phyloP scores from a whole-genome alignment of 2,329 filamentous ascomycete species.

The Thelonectria rubi region DNA sequence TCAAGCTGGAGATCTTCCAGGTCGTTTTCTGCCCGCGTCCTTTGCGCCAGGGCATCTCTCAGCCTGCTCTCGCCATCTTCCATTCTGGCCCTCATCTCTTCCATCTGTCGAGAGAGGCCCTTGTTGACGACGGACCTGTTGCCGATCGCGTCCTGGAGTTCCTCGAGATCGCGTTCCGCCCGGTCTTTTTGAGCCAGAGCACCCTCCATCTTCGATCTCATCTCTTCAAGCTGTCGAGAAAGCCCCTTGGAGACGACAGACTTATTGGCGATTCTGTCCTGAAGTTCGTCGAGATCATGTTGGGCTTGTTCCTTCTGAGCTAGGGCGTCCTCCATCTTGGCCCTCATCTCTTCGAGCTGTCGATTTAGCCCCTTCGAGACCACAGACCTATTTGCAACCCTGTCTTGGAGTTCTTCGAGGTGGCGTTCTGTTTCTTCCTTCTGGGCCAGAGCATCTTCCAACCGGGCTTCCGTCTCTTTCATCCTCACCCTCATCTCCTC shows the following conservation, averaged over 20 bases:
- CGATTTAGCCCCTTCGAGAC: background rate
- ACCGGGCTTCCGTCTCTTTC: conserved; percentile 56
- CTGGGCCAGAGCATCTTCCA: conserved; percentile 62
- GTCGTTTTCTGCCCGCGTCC: no score
- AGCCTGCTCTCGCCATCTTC: no score
- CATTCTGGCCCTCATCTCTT: no score
- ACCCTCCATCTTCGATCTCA: conserved; percentile 45
- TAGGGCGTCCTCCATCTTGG: conserved; percentile 61
- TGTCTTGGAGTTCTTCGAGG: background rate
- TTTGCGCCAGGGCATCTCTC: no score
- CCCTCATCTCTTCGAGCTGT: background rate
- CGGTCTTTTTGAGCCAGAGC: conserved; percentile 38
- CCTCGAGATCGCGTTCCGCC: conserved; percentile 67
- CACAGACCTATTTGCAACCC: background rate
- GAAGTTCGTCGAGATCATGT: background rate
- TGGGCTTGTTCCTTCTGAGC: background rate
- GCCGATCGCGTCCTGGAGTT: conserved; percentile 78
- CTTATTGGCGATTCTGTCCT: background rate
- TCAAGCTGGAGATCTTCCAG: no score
- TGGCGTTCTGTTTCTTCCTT: conserved; percentile 49
- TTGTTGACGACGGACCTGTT: conserved; percentile 82
- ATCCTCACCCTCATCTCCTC: conserved; percentile 65
- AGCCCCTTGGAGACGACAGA: background rate
- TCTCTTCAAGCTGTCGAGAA: background rate
- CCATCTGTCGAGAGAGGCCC: no score